phyloP scores from a whole-genome alignment of 495 filamentous ascomycete genomes.

The Podospora australis region DNA sequence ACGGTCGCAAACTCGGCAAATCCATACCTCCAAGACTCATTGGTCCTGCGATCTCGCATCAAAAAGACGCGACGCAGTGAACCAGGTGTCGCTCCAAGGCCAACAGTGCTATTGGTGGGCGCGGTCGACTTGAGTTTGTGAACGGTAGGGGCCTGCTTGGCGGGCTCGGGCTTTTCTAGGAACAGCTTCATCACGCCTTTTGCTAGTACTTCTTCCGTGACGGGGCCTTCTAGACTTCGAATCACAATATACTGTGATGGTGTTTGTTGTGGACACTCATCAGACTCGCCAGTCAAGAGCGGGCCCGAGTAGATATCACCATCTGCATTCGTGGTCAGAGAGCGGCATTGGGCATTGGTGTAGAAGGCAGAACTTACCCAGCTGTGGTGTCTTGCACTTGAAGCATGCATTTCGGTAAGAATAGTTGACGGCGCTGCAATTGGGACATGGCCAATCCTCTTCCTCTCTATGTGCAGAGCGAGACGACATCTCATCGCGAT shows the following conservation, averaged over 20 bases:
- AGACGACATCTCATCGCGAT: slow-evolving; percentile 51
- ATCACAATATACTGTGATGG: slow-evolving; percentile 80
- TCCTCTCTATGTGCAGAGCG: slow-evolving; percentile 50
- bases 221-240: slow-evolving; percentile 63
- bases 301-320: slow-evolving; percentile 21
- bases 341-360: too few species aligned
- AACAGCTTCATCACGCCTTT: slow-evolving; percentile 76
- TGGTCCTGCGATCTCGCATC: slow-evolving; percentile 64
- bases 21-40: slow-evolving; percentile 80
- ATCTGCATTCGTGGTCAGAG: too few species aligned
- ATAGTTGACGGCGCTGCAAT: slow-evolving; percentile 56
- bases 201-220: slow-evolving; percentile 71
- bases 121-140: slow-evolving; percentile 67
- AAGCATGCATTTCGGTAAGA: slow-evolving; percentile 63
- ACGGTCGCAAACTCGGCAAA: slow-evolving; percentile 80
- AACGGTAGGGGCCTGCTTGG: slow-evolving; percentile 30
- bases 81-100: slow-evolving; percentile 66
- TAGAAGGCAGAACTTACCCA: too few species aligned
- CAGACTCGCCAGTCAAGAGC: slow-evolving; percentile 65
- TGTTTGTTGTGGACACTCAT: slow-evolving; percentile 65
- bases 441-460: slow-evolving; percentile 71
- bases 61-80: slow-evolving; percentile 73
- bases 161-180: slow-evolving; percentile 31
- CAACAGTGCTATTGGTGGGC: slow-evolving; percentile 62
- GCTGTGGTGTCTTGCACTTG: slow-evolving; percentile 63